A percentile compares a stretch with the other conserved stretches of the same genome.
Conservation (phyloP, 2,329 filamentous ascomycete species). For the Diaporthe amygdali region DNA sequence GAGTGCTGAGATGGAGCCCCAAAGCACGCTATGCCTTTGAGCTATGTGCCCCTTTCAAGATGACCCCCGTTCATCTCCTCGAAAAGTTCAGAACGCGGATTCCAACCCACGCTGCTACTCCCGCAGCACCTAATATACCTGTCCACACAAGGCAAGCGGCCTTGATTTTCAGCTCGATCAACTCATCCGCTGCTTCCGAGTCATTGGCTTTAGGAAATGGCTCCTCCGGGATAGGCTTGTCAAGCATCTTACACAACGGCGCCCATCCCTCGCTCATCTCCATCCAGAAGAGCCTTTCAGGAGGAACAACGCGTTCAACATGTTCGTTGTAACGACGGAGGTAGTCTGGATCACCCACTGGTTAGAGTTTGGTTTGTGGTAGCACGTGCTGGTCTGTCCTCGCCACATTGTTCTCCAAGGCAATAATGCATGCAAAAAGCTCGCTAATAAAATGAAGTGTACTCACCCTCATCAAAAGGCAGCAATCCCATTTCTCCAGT, state of each 20-base stretch:
- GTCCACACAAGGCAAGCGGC: background rate
- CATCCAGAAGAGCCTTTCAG: constrained; percentile 3
- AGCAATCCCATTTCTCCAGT: background rate
- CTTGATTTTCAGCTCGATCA: background rate
- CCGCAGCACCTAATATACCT: background rate
- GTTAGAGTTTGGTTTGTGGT: background rate
- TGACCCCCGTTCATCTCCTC: background rate
- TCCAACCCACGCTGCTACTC: background rate
- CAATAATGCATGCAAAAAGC: background rate
- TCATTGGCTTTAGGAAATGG: constrained; percentile 1
- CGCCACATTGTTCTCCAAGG: too few relatives aligned
- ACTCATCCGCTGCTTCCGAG: background rate
- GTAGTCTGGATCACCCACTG: background rate
- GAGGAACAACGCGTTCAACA: background rate
- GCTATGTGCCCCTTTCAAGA: too few relatives aligned
- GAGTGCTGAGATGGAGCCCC: too few relatives aligned
- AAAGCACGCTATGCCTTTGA: too few relatives aligned
- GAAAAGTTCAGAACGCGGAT: background rate
- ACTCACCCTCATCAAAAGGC: background rate
- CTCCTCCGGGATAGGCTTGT: background rate
- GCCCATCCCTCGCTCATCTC: constrained; percentile 4
- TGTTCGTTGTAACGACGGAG: background rate
- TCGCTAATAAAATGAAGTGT: background rate
- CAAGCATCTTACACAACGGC: constrained; percentile 11
- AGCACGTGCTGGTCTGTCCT: background rate